Evolutionary conservation across 2,329 filamentous ascomycete species (phyloP).

Genomic region (Huntiella savannae): DNA sequence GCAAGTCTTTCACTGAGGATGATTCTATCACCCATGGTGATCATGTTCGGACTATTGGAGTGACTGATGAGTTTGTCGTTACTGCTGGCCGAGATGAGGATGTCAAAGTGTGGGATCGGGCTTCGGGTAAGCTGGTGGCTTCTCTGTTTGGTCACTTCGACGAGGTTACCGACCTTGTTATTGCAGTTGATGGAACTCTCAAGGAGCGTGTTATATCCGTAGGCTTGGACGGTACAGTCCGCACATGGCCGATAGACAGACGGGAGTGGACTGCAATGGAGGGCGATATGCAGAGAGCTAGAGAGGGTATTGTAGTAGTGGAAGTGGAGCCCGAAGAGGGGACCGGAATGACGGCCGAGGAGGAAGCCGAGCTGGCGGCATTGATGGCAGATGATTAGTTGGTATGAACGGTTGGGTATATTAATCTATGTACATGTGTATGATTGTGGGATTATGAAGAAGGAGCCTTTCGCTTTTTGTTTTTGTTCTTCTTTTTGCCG

Average conservation of each 20-base stretch:
- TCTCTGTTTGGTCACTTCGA: slow-evolving; percentile 73
- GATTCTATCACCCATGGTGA: slow-evolving; percentile 64
- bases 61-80: slow-evolving; percentile 59
- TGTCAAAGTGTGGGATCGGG: slow-evolving; percentile 69
- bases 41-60: slow-evolving; percentile 68
- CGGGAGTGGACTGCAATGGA: slow-evolving; percentile 32
- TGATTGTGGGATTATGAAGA: background rate
- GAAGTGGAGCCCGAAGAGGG: slow-evolving; percentile 24
- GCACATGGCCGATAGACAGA: slow-evolving; percentile 61
- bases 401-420: background rate
- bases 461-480: slow-evolving; percentile 8
- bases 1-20: slow-evolving; percentile 49
- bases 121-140: slow-evolving; percentile 54
- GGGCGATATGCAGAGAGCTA: slow-evolving; percentile 28
- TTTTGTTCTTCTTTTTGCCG: slow-evolving; percentile 8
- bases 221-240: slow-evolving; percentile 74
- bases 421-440: background rate
- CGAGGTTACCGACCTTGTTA: slow-evolving; percentile 65
- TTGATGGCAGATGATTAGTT: slow-evolving; percentile 50
- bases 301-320: slow-evolving; percentile 30
- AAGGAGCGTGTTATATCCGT: slow-evolving; percentile 50
- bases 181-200: slow-evolving; percentile 29
- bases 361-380: slow-evolving; percentile 81
- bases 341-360: slow-evolving; percentile 57
- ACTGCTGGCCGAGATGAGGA: slow-evolving; percentile 86